Conservation (phyloP, 1,139 yeast species). For the Kodamaea anthophila region DNA sequence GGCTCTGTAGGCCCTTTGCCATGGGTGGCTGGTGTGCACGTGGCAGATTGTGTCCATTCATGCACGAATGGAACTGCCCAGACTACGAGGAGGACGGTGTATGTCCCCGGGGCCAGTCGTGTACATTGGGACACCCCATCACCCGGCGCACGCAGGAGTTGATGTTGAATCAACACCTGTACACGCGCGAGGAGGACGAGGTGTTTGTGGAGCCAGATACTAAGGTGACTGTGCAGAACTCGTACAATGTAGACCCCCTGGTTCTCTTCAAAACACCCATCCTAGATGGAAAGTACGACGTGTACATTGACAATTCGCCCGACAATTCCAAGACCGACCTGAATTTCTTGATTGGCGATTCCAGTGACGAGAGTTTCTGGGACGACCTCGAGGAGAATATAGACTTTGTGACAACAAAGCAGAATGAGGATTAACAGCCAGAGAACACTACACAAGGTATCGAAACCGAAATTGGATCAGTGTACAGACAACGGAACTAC, state of each 20-base stretch:
- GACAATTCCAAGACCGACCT: constrained; percentile 9
- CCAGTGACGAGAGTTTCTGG: constrained; percentile 7
- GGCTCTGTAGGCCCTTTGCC: constrained; percentile 63
- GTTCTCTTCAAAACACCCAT: constrained; percentile 16
- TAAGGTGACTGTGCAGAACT: constrained; percentile 19
- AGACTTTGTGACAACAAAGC: too few species aligned
- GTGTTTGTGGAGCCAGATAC: constrained; percentile 22
- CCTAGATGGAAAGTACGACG: constrained; percentile 22
- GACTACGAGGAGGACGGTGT: constrained; percentile 56
- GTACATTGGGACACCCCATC: constrained; percentile 43
- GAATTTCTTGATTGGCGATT: constrained; percentile 11
- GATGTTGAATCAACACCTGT: constrained; percentile 19
- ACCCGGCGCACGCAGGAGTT: constrained; percentile 25
- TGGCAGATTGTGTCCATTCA: constrained; percentile 52
- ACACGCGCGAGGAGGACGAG: constrained; percentile 17
- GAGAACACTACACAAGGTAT: too few species aligned
- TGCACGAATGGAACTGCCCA: constrained; percentile 64
- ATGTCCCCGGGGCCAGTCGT: constrained; percentile 47
- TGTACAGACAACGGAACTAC: too few species aligned
- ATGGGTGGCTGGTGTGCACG: constrained; percentile 61
- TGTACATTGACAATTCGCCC: constrained; percentile 14
- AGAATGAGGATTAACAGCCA: too few species aligned
- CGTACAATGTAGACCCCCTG: constrained; percentile 31
- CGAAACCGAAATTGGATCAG: too few species aligned
- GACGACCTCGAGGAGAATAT: constrained; percentile 26